These are phyloP conservation scores for Artemisia annua DNA, from an alignment of 129 eudicot genomes.

Conservation along the genomic window DNA sequence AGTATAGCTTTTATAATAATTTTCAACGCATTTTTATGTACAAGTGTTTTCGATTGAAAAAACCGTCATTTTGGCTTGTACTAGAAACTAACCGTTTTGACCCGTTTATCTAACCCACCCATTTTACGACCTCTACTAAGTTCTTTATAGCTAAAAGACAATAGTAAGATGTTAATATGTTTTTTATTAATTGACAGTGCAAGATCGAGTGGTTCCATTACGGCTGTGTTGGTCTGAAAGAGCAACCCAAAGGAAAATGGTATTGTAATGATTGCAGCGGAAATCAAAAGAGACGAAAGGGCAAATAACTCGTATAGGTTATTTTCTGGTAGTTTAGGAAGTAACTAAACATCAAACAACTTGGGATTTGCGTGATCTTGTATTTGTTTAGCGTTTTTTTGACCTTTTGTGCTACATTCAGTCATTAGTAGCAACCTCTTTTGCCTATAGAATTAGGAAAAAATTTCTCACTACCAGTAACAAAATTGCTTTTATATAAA, in stretches of 20 bases:
- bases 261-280: slow-evolving; percentile 69
- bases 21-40: too few relatives aligned
- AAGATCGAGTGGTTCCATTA: slow-evolving; percentile 97
- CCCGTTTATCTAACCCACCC: neutral
- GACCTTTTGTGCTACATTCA: slow-evolving; percentile 14
- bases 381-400: neutral
- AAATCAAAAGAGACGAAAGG: slow-evolving; percentile 64
- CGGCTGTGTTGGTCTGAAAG: slow-evolving; percentile 76
- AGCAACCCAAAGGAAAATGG: slow-evolving; percentile 93
- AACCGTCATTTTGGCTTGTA: neutral
- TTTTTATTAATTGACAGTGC: slow-evolving; percentile 50
- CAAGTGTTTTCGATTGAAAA: too few relatives aligned
- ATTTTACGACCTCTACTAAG: too few relatives aligned
- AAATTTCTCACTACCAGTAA: too few relatives aligned
- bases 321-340: slow-evolving; percentile 18
- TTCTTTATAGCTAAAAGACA: neutral
- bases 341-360: slow-evolving; percentile 6
- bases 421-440: slow-evolving; percentile 1
- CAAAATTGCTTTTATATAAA: neutral
- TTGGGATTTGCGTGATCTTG: slow-evolving; percentile 4
- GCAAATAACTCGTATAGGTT: slow-evolving; percentile 31
- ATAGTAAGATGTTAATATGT: slow-evolving; percentile 11
- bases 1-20: too few relatives aligned
- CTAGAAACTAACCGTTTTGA: neutral
- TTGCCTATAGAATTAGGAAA: neutral